phyloP scores from a whole-genome alignment of 139 green algal species.

The Auxenochlorella pyrenoidosa region DNA sequence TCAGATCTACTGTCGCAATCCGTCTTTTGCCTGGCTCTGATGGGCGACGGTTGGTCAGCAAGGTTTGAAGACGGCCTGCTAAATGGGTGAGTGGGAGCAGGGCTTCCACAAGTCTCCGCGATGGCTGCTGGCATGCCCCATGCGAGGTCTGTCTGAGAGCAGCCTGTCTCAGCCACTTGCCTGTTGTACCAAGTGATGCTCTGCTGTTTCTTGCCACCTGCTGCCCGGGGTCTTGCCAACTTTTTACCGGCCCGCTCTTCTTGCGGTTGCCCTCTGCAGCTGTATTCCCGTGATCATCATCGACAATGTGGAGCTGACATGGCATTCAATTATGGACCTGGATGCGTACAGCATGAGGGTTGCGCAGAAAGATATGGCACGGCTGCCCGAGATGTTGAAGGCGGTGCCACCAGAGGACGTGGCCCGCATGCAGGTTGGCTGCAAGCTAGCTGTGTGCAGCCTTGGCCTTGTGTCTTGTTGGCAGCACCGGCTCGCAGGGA shows the following conservation, averaged over 20 bases:
- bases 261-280: slow-evolving; percentile 23
- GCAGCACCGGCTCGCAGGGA: too few species aligned
- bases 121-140: too few species aligned
- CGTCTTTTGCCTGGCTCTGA: slow-evolving; percentile 51
- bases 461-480: too few species aligned
- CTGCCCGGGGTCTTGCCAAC: not conserved
- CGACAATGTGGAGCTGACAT: slow-evolving; percentile 44
- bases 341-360: slow-evolving; percentile 45
- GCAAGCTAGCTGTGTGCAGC: too few species aligned
- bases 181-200: too few species aligned
- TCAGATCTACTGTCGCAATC: slow-evolving; percentile 42
- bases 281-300: slow-evolving; percentile 75
- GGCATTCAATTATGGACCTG: slow-evolving; percentile 36
- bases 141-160: too few species aligned
- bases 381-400: slow-evolving; percentile 58
- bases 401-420: slow-evolving; percentile 36
- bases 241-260: not conserved
- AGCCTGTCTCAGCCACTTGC: too few species aligned
- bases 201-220: not conserved
- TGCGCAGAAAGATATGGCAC: slow-evolving; percentile 44
- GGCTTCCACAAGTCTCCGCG: not conserved
- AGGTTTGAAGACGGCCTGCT: slow-evolving; percentile 15
- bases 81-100: slow-evolving; percentile 9
- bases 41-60: slow-evolving; percentile 15
- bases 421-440: slow-evolving; percentile 43